A percentile compares a stretch with the other conserved stretches of the same genome.
phyloP scores from a whole-genome alignment of 495 filamentous ascomycete species.

The Lepraria neglecta region DNA sequence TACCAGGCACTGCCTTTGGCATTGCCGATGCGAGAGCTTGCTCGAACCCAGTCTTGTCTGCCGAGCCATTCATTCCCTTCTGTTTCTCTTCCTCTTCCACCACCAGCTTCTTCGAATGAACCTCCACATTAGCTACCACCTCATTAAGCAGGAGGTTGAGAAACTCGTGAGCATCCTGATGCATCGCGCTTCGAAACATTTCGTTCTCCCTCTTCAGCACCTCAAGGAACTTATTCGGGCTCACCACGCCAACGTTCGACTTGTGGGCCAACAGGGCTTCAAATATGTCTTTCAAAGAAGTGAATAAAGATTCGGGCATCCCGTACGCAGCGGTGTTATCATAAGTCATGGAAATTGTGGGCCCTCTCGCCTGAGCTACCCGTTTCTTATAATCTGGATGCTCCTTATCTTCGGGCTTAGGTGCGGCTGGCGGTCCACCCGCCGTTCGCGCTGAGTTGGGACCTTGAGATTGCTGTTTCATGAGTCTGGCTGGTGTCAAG shows the following conservation, averaged over 20 bases:
- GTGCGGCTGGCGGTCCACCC: slow-evolving; percentile 46
- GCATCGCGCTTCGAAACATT: slow-evolving; percentile 94
- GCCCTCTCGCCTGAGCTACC: slow-evolving; percentile 77
- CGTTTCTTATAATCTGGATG: slow-evolving; percentile 97
- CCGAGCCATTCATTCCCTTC: slow-evolving; percentile 39
- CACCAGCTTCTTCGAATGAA: slow-evolving; percentile 58
- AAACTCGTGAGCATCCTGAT: slow-evolving; percentile 98
- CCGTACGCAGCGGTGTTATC: slow-evolving; percentile 75
- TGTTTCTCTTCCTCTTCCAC: slow-evolving; percentile 32
- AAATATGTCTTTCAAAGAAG: slow-evolving; percentile 91
- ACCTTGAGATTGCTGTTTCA: slow-evolving; percentile 40
- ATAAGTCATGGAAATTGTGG: slow-evolving; percentile 72
- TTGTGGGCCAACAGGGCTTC: slow-evolving; percentile 78
- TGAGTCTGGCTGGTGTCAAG: slow-evolving; percentile 31
- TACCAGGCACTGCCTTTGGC: slow-evolving; percentile 41
- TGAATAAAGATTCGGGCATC: slow-evolving; percentile 92
- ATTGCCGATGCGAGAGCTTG: slow-evolving; percentile 36
- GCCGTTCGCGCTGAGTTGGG: slow-evolving; percentile 39
- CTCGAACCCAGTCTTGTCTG: slow-evolving; percentile 32
- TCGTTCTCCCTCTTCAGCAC: slow-evolving; percentile 90
- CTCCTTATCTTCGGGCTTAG: slow-evolving; percentile 69
- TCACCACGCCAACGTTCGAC: slow-evolving; percentile 83
- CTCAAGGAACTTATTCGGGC: slow-evolving; percentile 87
- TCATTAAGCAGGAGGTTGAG: slow-evolving; percentile 92
- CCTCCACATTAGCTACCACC: slow-evolving; percentile 88